These are phyloP conservation scores for Tephrocybe sp. DNA, from an alignment of 768 basidiomycete genomes.

Conservation along the genomic window DNA sequence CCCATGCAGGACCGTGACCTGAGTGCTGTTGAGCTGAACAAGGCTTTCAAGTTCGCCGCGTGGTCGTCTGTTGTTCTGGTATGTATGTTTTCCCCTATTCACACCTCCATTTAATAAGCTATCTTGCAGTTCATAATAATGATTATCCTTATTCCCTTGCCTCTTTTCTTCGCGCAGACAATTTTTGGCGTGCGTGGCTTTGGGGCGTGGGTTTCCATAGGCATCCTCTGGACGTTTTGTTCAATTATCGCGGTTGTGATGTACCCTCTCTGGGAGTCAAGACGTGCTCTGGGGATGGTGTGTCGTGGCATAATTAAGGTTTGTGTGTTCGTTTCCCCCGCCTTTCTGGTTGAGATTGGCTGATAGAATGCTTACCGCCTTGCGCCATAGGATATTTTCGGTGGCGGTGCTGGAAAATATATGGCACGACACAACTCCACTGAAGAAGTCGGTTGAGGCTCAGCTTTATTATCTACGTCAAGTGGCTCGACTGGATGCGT, in stretches of 20 bases:
- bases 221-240: constrained; percentile 81
- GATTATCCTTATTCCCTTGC: constrained; percentile 77
- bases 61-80: constrained; percentile 71
- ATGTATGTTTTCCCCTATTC: constrained; percentile 17
- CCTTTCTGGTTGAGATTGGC: background rate
- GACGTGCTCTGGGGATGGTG: constrained; percentile 61
- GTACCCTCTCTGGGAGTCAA: constrained; percentile 86
- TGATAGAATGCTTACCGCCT: background rate
- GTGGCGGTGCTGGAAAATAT: constrained; percentile 30
- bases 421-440: background rate
- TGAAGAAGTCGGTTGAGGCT: too few relatives aligned
- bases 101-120: background rate
- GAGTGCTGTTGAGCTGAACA: constrained; percentile 60
- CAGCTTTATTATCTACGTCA: too few relatives aligned
- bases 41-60: constrained; percentile 80
- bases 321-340: background rate
- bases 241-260: constrained; percentile 75
- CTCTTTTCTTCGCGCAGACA: constrained; percentile 80
- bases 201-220: constrained; percentile 77
- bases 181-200: constrained; percentile 64
- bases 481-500: too few relatives aligned
- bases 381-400: constrained; percentile 29
- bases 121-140: constrained; percentile 51
- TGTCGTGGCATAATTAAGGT: constrained; percentile 64
- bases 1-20: constrained; percentile 49